Base-by-base conservation (phyloP, 73 alveolate genomes). In the Breviolum minutum region DNA sequence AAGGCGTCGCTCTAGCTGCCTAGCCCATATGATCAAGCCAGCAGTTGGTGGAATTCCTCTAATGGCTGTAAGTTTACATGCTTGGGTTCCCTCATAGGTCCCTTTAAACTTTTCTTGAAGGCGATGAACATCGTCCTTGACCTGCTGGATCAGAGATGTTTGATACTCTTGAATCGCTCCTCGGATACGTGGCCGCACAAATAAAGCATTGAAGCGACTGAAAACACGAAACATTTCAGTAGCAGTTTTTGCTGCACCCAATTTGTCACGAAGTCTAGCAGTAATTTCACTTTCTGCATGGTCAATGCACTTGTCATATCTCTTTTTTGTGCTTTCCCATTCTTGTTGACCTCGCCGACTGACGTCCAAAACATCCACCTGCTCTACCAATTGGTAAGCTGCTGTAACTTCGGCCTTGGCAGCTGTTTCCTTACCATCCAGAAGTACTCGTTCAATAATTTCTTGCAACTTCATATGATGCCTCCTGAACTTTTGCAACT, bases 151-250 rank as follows among this genome's bases (percentile, higher is more conserved):
- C 76, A 99, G 99, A 83, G 99, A 99, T 60, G 99, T 99, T 99
- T 99, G 99, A 99, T 99, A 99, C 99, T 99, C 99, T 99, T 92
- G 98, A 81, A 99, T 99, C 26, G 99, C 99, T 79, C 99, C 99
- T 84, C 99, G 99, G 80, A 99, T 99, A 82, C 99, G 99, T 22
- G 99, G 99, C 70, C 99, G 98, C 94, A 99, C 96, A 95, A 99
- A 99, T 85, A 99, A 99, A 68, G 99, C 99, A 85, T 99, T 99
- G 99, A 99, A 99, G 76, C 99, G 98, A 89, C 99, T 95, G 99
- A 99, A 99, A 73, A 99, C 99, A 93, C 99, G 99, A 99, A 99
- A 99, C 99, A 99, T 99, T 92, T 99, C 98, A 63, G 99, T 99
- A 63, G 99, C 99, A 54, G 95, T 99, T 98, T 99, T 99, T 16